Base-by-base conservation (phyloP, 2,329 filamentous ascomycete species). In the Colletotrichum karsti region DNA sequence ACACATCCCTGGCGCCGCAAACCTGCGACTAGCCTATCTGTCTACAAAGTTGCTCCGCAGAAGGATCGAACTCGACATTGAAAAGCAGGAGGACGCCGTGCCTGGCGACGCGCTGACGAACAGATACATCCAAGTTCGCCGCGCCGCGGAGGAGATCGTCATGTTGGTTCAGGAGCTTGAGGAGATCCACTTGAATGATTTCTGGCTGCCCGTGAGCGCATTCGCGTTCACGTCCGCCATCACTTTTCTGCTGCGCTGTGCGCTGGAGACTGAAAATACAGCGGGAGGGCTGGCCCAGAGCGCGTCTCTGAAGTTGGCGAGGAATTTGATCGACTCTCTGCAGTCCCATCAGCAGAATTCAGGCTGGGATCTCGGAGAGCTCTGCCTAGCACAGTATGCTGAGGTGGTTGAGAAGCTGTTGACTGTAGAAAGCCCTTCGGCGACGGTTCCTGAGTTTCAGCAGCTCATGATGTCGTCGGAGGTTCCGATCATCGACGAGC, bases 1-100 rank as follows among this genome's bases (percentile, higher is more conserved):
- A 0, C 72, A 78, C 2, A 73, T 80, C 0, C 80, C 82, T 0
- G 86, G 85, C 0, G 82, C 83, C 0, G 78, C 84, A 6, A 88
- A 88, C 56, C 77, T 88, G 13, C 83, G 85, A 3, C 74, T 88
- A 2, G 79, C 83, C 1, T 88, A 87, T 69, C 72, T 88, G 1
- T 83, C 83, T 0, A 77, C 83, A 6, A 80, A 81, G 37, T 76
- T 88, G 3, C 74, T 88, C 0, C 75, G 84, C 0, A 79, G 82
- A 26, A 79, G 85, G 2, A 81, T 88, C 22, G 78, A 81, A 56
- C 80, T 86, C 2, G 83, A 85, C 55, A 75, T 78, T 1, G 76
- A 78, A 67, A 81, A 75, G 69, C 73, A 77, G 22, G 65, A 72
- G 3, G 63, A 71, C 13, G 57, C 56, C 3, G 33, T n/a, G 3